phyloP scores from a whole-genome alignment of 2,329 filamentous ascomycete species.

The Neobulgaria alba region DNA sequence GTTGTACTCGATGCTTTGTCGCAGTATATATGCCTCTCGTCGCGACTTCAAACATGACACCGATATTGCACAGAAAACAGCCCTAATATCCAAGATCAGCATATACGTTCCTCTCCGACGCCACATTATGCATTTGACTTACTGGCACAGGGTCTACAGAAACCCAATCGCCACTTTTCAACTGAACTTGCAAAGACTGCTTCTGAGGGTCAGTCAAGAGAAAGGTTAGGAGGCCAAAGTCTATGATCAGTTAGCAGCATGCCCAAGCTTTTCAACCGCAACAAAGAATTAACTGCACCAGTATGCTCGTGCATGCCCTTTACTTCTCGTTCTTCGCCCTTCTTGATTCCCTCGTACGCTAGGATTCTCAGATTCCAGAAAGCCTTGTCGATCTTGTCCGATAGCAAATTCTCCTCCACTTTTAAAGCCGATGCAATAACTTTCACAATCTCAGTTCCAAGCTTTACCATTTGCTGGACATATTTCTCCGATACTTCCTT shows the following conservation, averaged over 20 bases:
- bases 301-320: conserved; percentile 12
- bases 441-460: conserved; percentile 8
- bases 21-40: conserved; percentile 5
- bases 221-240: conserved; percentile 16
- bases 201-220: conserved; percentile 11
- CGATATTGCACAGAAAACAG: conserved; percentile 4
- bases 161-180: conserved; percentile 12
- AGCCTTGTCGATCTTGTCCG: conserved; percentile 8
- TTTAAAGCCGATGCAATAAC: conserved; percentile 11
- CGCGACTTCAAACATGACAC: conserved; percentile 8
- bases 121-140: background rate
- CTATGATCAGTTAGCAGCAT: no score
- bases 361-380: conserved; percentile 16
- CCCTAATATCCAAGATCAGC: background rate
- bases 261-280: no score
- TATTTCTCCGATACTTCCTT: conserved; percentile 7
- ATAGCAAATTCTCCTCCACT: conserved; percentile 12
- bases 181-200: conserved; percentile 12
- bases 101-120: no score
- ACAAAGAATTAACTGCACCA: no score
- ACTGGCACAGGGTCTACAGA: conserved; percentile 7
- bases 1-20: conserved; percentile 6
- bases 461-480: conserved; percentile 4
- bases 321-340: background rate
- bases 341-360: conserved; percentile 2